phyloP scores from a whole-genome alignment of 495 filamentous ascomycete genomes.

The Extremus antarcticus region DNA sequence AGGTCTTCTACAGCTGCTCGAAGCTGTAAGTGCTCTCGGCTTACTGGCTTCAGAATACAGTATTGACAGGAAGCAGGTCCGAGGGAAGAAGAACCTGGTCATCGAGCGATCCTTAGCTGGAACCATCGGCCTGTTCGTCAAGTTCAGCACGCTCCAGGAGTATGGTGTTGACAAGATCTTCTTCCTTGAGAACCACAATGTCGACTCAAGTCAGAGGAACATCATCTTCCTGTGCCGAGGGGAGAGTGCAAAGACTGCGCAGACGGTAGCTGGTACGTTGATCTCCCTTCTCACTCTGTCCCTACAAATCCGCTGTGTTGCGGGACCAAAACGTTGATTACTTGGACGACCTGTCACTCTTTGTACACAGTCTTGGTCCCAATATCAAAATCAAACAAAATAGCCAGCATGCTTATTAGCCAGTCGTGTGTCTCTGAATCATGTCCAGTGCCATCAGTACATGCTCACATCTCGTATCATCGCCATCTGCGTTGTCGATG shows the following conservation, averaged over 20 bases:
- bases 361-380: constrained; percentile 57
- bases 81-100: constrained; percentile 96
- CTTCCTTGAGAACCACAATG: constrained; percentile 87
- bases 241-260: constrained; percentile 72
- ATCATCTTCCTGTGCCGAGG: constrained; percentile 85
- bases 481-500: neutral
- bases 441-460: constrained; percentile 44
- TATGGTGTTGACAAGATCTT: constrained; percentile 97
- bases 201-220: constrained; percentile 86
- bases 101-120: constrained; percentile 85
- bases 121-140: constrained; percentile 80
- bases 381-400: constrained; percentile 37
- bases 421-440: constrained; percentile 27
- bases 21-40: constrained; percentile 21
- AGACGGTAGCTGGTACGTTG: constrained; percentile 77
- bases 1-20: constrained; percentile 26
- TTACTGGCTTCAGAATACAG: neutral
- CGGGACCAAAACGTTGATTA: constrained; percentile 52
- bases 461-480: constrained; percentile 39
- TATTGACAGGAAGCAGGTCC: constrained; percentile 50
- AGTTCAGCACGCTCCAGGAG: constrained; percentile 80
- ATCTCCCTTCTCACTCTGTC: constrained; percentile 1
- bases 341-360: constrained; percentile 45
- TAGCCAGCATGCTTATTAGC: neutral
- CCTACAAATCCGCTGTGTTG: neutral